Percentiles rank a stretch among this genome's conserved stretches.
Conservation (phyloP, 1,284 basidiomycete genomes). For the Rhodotorula mucilaginosa region DNA sequence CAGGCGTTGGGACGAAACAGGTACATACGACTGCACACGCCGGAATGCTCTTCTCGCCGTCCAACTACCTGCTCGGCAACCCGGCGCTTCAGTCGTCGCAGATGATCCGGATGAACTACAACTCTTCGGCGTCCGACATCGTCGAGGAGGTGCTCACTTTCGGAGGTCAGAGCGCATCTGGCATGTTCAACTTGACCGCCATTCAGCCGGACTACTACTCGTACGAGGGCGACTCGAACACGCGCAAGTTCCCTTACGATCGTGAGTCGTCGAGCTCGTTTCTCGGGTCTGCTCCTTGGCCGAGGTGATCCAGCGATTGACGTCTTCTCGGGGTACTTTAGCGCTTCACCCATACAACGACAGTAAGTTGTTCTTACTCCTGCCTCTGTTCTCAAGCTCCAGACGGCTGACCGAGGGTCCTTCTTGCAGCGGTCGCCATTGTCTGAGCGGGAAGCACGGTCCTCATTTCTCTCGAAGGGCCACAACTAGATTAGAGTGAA, state of each 20-base stretch:
- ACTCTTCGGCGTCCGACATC: slow-evolving; percentile 14
- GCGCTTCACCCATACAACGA: slow-evolving; percentile 3
- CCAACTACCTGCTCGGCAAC: slow-evolving; percentile 45
- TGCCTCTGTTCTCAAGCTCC: not conserved
- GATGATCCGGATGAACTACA: slow-evolving; percentile 45
- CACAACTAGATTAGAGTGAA: too few species aligned
- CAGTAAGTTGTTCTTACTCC: not conserved
- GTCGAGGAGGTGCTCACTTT: slow-evolving; percentile 43
- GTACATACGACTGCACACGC: slow-evolving; percentile 41
- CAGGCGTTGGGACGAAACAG: not conserved
- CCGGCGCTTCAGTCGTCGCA: slow-evolving; percentile 43
- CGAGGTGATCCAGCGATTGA: not conserved
- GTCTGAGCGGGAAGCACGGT: not conserved
- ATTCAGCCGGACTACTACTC: slow-evolving; percentile 16
- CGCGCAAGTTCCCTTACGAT: slow-evolving; percentile 47
- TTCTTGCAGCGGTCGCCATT: not conserved
- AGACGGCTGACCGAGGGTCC: not conserved
- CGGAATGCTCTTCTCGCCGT: slow-evolving; percentile 44
- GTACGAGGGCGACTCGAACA: slow-evolving; percentile 38
- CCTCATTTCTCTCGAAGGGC: too few species aligned
- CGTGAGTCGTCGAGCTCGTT: slow-evolving; percentile 10
- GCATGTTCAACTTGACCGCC: slow-evolving; percentile 39
- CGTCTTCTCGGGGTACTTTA: not conserved
- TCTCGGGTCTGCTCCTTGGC: not conserved
- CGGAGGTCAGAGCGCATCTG: slow-evolving; percentile 35